Base-by-base conservation (phyloP, 148 eudicot genomes). In the Rhododendron vialii region DNA sequence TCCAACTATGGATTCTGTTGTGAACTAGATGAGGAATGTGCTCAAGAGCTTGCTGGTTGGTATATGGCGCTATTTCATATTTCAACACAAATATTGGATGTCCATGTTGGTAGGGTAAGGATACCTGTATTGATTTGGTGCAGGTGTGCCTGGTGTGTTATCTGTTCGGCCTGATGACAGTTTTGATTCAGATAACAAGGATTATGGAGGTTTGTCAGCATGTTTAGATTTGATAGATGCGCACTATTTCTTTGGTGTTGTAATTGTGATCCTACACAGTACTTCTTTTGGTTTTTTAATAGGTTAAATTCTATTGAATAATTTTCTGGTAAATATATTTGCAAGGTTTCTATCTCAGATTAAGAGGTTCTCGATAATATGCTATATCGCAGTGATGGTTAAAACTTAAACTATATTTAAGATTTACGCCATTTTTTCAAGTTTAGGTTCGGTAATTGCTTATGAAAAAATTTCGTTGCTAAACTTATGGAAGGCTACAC, bases 1-100 rank as follows among this genome's bases (percentile, higher is more conserved):
- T 91, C 94, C 65, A 88, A 92, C 86, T 91, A 89, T 86, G 98
- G 98, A 65, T 95, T 96, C 87, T 94, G 99, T 89, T 96, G 98
- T 86, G 91, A 91, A 76, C 91, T 95, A 53, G 95, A 95, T 83
- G 95, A 93, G 77, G 93, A 91, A 73, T 93, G 92, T 86, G 98
- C 95, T 59, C 86, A 51, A 74, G 93, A 93, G 83, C 89, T 95
- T 80, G 89, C 91, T 75, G 94, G 99, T 95, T 81, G 65, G 93
- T 83, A 55, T 20, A 18, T 24, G 26, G 26, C 59, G 43, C 38
- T 51, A 20, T 11, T 73, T 76, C 73, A 30, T 38, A 51, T 51
- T 43, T 63, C 24, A 38, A 18, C 35, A 3, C n/a, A 53, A 26
- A 4, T 41, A 35, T 84, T 38, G 43, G n/a, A 13, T 82, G 30